Percentiles rank a stretch among this genome's conserved stretches.
phyloP scores from a whole-genome alignment of 2,329 filamentous ascomycete species.

The Aspergillus sp. region DNA sequence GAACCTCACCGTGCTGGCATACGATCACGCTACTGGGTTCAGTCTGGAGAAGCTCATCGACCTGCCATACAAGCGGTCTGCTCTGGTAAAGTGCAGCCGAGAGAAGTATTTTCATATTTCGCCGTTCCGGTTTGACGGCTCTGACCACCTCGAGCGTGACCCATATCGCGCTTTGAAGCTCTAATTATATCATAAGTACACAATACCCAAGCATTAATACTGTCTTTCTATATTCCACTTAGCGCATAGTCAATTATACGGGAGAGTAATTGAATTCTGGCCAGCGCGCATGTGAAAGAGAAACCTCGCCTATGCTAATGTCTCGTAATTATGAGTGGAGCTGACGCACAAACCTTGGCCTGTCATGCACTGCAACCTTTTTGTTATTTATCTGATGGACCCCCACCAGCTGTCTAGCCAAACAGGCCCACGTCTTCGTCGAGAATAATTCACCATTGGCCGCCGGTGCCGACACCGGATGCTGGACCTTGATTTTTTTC shows the following conservation, averaged over 20 bases:
- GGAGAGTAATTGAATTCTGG: not conserved
- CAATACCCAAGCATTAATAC: not conserved
- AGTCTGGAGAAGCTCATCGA: constrained; percentile 71
- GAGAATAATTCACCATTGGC: not conserved
- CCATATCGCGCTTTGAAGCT: constrained; percentile 21
- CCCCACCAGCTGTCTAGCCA: not conserved
- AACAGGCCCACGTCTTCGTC: not conserved
- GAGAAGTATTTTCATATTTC: constrained; percentile 69
- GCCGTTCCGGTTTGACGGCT: constrained; percentile 24
- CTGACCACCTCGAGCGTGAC: constrained; percentile 22
- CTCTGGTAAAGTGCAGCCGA: constrained; percentile 62
- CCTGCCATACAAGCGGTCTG: constrained; percentile 68
- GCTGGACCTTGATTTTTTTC: not conserved
- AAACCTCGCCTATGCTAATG: not conserved
- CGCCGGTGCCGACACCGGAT: constrained; percentile 4
- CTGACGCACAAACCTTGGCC: not conserved
- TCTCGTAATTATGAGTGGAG: not conserved
- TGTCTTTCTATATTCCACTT: not conserved
- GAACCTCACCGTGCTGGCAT: constrained; percentile 67
- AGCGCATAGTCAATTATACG: not conserved
- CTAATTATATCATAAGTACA: constrained; percentile 3
- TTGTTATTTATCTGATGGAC: not conserved
- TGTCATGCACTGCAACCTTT: not conserved
- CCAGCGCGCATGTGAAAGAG: not conserved
- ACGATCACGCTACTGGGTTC: constrained; percentile 72